phyloP scores from a whole-genome alignment of 164 flowering plant genomes.

The Houttuynia cordata region DNA sequence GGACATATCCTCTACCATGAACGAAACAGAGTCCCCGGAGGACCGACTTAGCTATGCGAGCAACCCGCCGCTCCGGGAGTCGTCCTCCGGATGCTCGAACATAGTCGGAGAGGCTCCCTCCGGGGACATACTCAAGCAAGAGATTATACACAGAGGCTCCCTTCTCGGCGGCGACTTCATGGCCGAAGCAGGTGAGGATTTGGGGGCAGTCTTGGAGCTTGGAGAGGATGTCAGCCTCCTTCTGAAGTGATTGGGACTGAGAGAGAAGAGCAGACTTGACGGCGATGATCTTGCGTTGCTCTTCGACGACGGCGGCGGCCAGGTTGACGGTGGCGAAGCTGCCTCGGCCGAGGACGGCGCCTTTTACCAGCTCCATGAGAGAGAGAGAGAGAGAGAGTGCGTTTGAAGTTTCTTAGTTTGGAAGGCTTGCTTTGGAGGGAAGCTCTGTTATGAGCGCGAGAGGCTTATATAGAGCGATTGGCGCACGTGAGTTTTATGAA shows the following conservation, averaged over 20 bases:
- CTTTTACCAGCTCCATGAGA: slow-evolving; percentile 54
- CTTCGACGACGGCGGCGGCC: slow-evolving; percentile 15
- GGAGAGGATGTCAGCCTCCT: slow-evolving; percentile 31
- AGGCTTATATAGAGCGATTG: not conserved
- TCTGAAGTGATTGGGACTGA: slow-evolving; percentile 22
- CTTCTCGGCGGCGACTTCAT: slow-evolving; percentile 21
- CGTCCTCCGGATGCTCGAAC: slow-evolving; percentile 19
- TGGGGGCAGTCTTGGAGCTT: slow-evolving; percentile 23
- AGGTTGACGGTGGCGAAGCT: slow-evolving; percentile 40
- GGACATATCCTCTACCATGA: slow-evolving; percentile 55
- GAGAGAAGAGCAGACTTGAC: slow-evolving; percentile 33
- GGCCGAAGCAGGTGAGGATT: slow-evolving; percentile 40
- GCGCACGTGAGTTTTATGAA: not conserved
- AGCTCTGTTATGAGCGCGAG: too few relatives aligned
- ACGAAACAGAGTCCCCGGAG: slow-evolving; percentile 32
- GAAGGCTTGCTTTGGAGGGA: not conserved
- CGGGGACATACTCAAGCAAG: slow-evolving; percentile 46
- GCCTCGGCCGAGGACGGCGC: slow-evolving; percentile 42
- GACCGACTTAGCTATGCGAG: slow-evolving; percentile 27
- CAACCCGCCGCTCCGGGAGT: slow-evolving; percentile 30
- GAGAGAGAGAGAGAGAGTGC: not conserved
- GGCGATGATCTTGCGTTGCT: slow-evolving; percentile 22
- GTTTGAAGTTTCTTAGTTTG: not conserved
- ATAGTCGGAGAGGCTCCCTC: slow-evolving; percentile 41
- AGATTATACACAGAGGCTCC: slow-evolving; percentile 34